Evolutionary conservation across 1,139 yeast genomes (phyloP).

Genomic region (Scheffersomyces segobiensis): DNA sequence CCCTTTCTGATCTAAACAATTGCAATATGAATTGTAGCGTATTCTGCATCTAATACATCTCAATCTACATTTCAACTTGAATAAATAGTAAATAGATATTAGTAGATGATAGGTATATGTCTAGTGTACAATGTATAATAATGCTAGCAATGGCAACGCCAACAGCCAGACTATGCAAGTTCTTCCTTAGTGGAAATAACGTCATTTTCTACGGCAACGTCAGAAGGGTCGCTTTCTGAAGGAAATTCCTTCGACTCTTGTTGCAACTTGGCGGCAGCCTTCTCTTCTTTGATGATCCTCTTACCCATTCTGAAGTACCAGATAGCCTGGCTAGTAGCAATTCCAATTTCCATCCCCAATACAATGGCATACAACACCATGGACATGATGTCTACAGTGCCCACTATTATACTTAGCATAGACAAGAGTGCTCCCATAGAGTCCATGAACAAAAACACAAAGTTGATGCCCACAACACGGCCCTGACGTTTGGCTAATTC

Average conservation of each 20-base stretch:
- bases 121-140: not conserved
- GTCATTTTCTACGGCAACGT: not conserved
- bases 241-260: not conserved
- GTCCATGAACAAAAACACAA: constrained; percentile 76
- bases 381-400: constrained; percentile 72
- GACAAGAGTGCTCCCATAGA: constrained; percentile 80
- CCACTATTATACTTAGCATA: constrained; percentile 63
- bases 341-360: constrained; percentile 73
- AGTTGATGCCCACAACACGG: constrained; percentile 84
- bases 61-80: not conserved
- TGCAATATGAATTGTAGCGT: too few species aligned
- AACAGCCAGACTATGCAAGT: not conserved
- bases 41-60: not conserved
- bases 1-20: too few species aligned
- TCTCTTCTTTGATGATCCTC: constrained; percentile 23
- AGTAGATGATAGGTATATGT: not conserved
- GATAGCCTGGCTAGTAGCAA: constrained; percentile 63
- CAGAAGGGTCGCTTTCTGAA: not conserved
- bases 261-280: constrained; percentile 9
- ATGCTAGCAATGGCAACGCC: not conserved
- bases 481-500: constrained; percentile 81
- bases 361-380: constrained; percentile 72
- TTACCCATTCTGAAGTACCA: constrained; percentile 65
- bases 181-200: not conserved
- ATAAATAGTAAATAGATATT: not conserved